Base-by-base conservation (phyloP, 768 basidiomycete genomes). In the Cubamyces sp. region DNA sequence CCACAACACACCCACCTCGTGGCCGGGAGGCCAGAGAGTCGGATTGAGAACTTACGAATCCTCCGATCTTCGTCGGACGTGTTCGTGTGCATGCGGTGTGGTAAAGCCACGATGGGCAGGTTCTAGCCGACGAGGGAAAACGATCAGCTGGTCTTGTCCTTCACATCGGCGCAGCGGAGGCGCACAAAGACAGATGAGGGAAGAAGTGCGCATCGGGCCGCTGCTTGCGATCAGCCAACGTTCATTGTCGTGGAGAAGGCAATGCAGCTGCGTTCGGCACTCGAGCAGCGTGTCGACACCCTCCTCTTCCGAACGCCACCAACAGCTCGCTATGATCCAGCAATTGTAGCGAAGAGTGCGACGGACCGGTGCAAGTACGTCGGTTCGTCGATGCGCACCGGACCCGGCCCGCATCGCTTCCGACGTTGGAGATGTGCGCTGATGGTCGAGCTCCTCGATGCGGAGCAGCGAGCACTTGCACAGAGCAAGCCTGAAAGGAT, bases 11-110 rank as follows among this genome's bases (percentile, higher is more conserved):
- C 23, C 6, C 16, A n/a, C 48, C 48, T 49, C 48, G 48, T 49
- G 48, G 48, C 23, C 7, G 48, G 14, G 48, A 23, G 23, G 28
- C 25, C 26, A 16, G 25, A 26, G 34, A 11, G 43, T 19, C 19
- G 37, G 14, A 9, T 40, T 39, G 16, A 25, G 19, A 1, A 48
- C 26, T 43, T 41, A 37, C 49, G 49, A 59, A 51, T 45, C 26
- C 57, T 59, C 57, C 57, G 57, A 51, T 59, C 21, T 39, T 37
- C 47, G 30, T 59, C 57, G 57, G 57, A 59, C 49, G 16, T 43
- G 6, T 15, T 41, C 28, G 21, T 11, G 6, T 5, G n/a, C 49
- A 19, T 43, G 15, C n/a, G 41, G 5, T 39, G 57, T 16, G 18
- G 49, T 7, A 42, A 34, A 34, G 9, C 34, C 34, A 34, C 34